phyloP scores from a whole-genome alignment of 768 basidiomycete genomes.

The Psilocybe cubensis region DNA sequence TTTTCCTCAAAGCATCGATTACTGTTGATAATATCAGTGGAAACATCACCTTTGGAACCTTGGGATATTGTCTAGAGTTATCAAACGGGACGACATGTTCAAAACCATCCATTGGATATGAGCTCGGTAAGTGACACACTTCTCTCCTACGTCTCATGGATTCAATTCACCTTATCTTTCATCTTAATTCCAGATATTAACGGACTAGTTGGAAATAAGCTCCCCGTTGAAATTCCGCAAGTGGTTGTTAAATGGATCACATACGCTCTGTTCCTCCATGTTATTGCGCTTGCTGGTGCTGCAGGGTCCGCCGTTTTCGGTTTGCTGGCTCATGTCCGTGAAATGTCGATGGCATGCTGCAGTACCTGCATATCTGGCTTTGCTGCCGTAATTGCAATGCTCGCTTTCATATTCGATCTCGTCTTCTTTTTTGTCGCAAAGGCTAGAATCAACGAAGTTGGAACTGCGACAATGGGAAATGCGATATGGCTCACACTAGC shows the following conservation, averaged over 20 bases:
- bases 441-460: constrained; percentile 80
- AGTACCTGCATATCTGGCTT: constrained; percentile 83
- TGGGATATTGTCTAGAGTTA: constrained; percentile 84
- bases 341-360: constrained; percentile 84
- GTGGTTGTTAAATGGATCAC: constrained; percentile 95
- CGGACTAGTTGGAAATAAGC: constrained; percentile 69
- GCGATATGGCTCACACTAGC: constrained; percentile 92
- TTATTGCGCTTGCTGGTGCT: constrained; percentile 80
- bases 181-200: constrained; percentile 68
- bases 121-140: constrained; percentile 69
- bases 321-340: constrained; percentile 84
- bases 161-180: background rate
- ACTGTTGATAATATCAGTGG: constrained; percentile 51
- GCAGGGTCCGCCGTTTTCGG: constrained; percentile 79
- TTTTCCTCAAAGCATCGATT: constrained; percentile 82
- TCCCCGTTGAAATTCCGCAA: constrained; percentile 73
- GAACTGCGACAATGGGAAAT: constrained; percentile 80
- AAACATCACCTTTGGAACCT: constrained; percentile 80
- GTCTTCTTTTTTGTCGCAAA: constrained; percentile 90
- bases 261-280: constrained; percentile 89
- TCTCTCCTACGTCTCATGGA: background rate
- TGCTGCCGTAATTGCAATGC: constrained; percentile 74
- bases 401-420: constrained; percentile 93
- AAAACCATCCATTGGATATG: constrained; percentile 81
- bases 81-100: constrained; percentile 69